Evolutionary conservation across 2,329 filamentous ascomycete species (phyloP).

Genomic region (Fusarium tanahbumbuense): DNA sequence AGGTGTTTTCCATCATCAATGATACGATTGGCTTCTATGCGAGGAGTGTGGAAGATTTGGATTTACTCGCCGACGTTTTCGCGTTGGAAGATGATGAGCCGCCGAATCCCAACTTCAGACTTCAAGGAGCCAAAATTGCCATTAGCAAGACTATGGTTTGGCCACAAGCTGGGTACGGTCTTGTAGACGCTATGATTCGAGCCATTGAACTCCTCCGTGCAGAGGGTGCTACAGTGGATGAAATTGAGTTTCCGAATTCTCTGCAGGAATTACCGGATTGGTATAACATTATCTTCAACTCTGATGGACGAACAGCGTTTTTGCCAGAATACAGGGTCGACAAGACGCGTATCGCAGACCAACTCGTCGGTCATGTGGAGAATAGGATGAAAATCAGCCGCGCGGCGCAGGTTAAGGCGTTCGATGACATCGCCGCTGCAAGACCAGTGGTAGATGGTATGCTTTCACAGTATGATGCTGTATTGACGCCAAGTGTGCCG

Average conservation of each 20-base stretch:
- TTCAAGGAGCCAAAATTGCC: conserved; percentile 62
- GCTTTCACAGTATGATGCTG: conserved; percentile 60
- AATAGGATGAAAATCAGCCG: conserved; percentile 55
- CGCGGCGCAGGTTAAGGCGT: conserved; percentile 61
- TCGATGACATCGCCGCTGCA: conserved; percentile 62
- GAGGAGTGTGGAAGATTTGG: conserved; percentile 65
- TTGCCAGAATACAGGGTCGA: conserved; percentile 61
- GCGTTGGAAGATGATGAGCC: conserved; percentile 62
- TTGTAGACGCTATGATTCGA: conserved; percentile 51
- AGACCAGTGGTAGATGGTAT: conserved; percentile 64
- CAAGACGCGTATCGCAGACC: conserved; percentile 55
- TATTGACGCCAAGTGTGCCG: conserved; percentile 66
- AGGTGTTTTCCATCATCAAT: conserved; percentile 49
- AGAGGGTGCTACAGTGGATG: conserved; percentile 62
- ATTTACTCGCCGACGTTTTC: conserved; percentile 65
- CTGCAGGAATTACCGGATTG: conserved; percentile 46
- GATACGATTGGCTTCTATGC: conserved; percentile 69
- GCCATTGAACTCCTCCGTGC: conserved; percentile 51
- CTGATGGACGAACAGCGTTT: conserved; percentile 64
- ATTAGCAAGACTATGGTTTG: conserved; percentile 64
- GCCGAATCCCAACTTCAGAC: conserved; percentile 32
- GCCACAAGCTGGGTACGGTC: conserved; percentile 54
- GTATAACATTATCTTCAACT: conserved; percentile 61
- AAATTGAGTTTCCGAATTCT: conserved; percentile 60
- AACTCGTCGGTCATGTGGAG: conserved; percentile 61